phyloP scores from a whole-genome alignment of 2,329 filamentous ascomycete genomes.

The Cladophialophora exuberans region DNA sequence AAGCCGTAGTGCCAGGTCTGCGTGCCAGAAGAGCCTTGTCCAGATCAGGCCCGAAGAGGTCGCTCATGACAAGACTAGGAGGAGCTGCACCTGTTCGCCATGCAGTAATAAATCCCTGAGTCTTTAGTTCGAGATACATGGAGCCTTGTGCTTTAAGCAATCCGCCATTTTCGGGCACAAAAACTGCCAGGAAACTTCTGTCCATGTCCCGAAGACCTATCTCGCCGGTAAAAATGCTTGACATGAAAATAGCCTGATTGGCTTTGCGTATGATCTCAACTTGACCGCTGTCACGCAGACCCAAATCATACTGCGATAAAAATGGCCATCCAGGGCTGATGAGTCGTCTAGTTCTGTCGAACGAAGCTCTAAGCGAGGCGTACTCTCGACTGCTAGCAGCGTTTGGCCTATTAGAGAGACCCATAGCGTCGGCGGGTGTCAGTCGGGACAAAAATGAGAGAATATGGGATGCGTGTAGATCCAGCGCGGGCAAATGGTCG shows the following conservation, averaged over 20 bases:
- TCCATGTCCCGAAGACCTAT: constrained; percentile 67
- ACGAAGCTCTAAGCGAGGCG: constrained; percentile 62
- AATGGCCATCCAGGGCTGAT: constrained; percentile 62
- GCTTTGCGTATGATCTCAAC: constrained; percentile 65
- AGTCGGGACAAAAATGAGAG: constrained; percentile 21
- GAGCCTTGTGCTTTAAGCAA: constrained; percentile 63
- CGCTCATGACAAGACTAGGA: constrained; percentile 60
- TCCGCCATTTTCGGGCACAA: constrained; percentile 62
- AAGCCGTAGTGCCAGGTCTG: constrained; percentile 56
- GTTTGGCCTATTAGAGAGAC: constrained; percentile 58
- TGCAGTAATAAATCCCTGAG: constrained; percentile 67
- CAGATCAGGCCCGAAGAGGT: constrained; percentile 63
- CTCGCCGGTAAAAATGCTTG: constrained; percentile 65
- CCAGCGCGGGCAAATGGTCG: constrained; percentile 63
- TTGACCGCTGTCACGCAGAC: constrained; percentile 55
- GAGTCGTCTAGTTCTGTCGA: constrained; percentile 66
- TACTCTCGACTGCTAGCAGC: constrained; percentile 65
- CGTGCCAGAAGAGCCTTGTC: constrained; percentile 57
- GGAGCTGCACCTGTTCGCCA: constrained; percentile 59
- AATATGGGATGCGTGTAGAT: constrained; percentile 56
- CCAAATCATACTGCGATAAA: constrained; percentile 56
- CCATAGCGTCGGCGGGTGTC: constrained; percentile 51
- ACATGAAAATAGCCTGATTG: constrained; percentile 67
- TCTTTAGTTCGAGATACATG: constrained; percentile 67
- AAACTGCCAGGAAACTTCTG: constrained; percentile 65